Percentiles rank a stretch among this genome's conserved stretches.
Evolutionary conservation across 1,284 basidiomycete species (phyloP).

Genomic region (Pseudozyma sp.): DNA sequence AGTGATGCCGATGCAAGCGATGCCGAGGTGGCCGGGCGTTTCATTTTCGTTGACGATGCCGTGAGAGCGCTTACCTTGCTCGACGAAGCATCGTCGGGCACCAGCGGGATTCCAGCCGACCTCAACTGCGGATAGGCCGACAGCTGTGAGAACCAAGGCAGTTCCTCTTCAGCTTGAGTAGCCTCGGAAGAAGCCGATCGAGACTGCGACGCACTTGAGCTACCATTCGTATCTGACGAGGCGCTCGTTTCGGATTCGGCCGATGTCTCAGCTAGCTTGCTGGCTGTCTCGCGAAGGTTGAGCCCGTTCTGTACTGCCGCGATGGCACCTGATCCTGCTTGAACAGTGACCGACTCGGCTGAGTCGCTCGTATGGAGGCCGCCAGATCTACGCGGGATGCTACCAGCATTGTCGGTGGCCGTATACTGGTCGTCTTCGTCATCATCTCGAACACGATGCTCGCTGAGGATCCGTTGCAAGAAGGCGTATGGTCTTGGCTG

Average conservation of each 20-base stretch:
- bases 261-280: slow-evolving; percentile 25
- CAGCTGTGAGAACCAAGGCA: slow-evolving; percentile 60
- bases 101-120: slow-evolving; percentile 45
- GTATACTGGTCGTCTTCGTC: slow-evolving; percentile 11
- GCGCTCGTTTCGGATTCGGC: slow-evolving; percentile 1
- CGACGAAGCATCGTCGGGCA: slow-evolving; percentile 34
- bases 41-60: slow-evolving; percentile 14
- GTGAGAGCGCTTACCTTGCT: slow-evolving; percentile 15
- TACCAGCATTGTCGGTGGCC: slow-evolving; percentile 2
- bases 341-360: slow-evolving; percentile 18
- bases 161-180: slow-evolving; percentile 30
- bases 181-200: not conserved
- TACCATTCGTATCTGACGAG: not conserved
- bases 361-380: not conserved
- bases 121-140: slow-evolving; percentile 53
- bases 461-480: slow-evolving; percentile 45
- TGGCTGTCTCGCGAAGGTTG: slow-evolving; percentile 29
- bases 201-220: not conserved
- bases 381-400: not conserved
- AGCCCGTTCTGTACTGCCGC: slow-evolving; percentile 40
- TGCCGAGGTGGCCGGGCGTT: slow-evolving; percentile 15
- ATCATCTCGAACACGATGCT: slow-evolving; percentile 29
- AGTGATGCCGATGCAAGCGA: slow-evolving; percentile 22
- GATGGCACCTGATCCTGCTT: slow-evolving; percentile 26
- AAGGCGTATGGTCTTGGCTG: slow-evolving; percentile 46